Percentiles rank a stretch among this genome's conserved stretches.
These are phyloP conservation scores for Phyllostachys edulis DNA, from an alignment of 176 grass and related monocot species.

Conservation along the genomic window DNA sequence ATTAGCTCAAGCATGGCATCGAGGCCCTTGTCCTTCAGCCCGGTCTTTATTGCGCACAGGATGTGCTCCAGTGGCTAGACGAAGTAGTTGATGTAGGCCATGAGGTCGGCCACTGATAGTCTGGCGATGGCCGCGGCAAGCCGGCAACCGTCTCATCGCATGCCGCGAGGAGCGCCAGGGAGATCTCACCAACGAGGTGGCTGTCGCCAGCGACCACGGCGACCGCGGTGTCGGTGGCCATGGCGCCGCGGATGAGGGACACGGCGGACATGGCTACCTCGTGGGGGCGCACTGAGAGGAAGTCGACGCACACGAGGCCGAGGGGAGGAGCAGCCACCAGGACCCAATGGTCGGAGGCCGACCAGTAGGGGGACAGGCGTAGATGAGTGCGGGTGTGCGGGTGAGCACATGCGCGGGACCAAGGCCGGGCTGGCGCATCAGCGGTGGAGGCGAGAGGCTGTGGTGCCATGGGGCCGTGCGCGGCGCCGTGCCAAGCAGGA, in stretches of 20 bases:
- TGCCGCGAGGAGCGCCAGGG: slow-evolving; percentile 48
- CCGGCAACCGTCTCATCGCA: slow-evolving; percentile 54
- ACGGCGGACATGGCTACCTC: too few species aligned
- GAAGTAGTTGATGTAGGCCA: slow-evolving; percentile 67
- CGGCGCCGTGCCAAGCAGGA: too few species aligned
- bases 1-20: slow-evolving; percentile 60
- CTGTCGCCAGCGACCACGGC: slow-evolving; percentile 56
- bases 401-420: too few species aligned
- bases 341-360: too few species aligned
- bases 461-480: too few species aligned
- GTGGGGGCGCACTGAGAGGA: too few species aligned
- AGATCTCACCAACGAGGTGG: slow-evolving; percentile 70
- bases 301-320: too few species aligned
- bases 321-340: too few species aligned
- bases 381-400: too few species aligned
- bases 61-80: slow-evolving; percentile 56
- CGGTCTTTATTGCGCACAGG: slow-evolving; percentile 45
- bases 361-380: too few species aligned
- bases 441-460: too few species aligned
- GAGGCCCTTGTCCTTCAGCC: slow-evolving; percentile 59
- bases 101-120: slow-evolving; percentile 69
- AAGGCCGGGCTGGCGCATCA: too few species aligned
- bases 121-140: slow-evolving; percentile 63
- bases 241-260: slow-evolving; percentile 43
- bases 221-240: slow-evolving; percentile 48